Evolutionary conservation across 768 basidiomycete genomes (phyloP).

Genomic region (Kwoniella newhampshirensis): DNA sequence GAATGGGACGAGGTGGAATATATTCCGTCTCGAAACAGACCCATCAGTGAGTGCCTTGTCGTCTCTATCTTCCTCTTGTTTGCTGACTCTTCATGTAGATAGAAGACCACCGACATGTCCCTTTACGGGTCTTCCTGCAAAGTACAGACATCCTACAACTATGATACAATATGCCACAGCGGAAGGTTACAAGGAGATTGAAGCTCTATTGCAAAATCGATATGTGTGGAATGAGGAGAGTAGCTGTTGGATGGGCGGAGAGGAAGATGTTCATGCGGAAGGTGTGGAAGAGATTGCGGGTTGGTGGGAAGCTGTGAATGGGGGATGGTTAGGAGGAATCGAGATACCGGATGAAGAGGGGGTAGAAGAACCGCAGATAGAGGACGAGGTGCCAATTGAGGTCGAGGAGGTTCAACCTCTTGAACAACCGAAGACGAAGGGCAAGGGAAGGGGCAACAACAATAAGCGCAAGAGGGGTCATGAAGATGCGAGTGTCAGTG

Average conservation of each 20-base stretch:
- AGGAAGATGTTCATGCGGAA: slow-evolving; percentile 42
- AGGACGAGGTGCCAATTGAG: not conserved
- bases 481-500: not conserved
- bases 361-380: slow-evolving; percentile 2
- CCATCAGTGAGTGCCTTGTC: slow-evolving; percentile 24
- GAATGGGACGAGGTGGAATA: slow-evolving; percentile 57
- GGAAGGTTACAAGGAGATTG: slow-evolving; percentile 66
- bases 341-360: slow-evolving; percentile 11
- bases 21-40: slow-evolving; percentile 40
- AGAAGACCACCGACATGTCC: slow-evolving; percentile 68
- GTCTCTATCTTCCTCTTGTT: not conserved
- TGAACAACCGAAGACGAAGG: not conserved
- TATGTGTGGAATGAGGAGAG: slow-evolving; percentile 63
- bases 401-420: slow-evolving; percentile 2
- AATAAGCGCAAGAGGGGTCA: not conserved
- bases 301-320: slow-evolving; percentile 38
- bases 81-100: slow-evolving; percentile 55
- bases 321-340: slow-evolving; percentile 39
- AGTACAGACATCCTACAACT: slow-evolving; percentile 76
- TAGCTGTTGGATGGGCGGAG: slow-evolving; percentile 45
- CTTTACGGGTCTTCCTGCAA: slow-evolving; percentile 74
- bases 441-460: slow-evolving; percentile 1
- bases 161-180: slow-evolving; percentile 75
- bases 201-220: slow-evolving; percentile 64
- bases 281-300: slow-evolving; percentile 37